Evolutionary conservation across 176 grass and related monocot genomes (phyloP), one percentile per base, ranked within the genome.

Genomic region (Oryza officinalis): DNA sequence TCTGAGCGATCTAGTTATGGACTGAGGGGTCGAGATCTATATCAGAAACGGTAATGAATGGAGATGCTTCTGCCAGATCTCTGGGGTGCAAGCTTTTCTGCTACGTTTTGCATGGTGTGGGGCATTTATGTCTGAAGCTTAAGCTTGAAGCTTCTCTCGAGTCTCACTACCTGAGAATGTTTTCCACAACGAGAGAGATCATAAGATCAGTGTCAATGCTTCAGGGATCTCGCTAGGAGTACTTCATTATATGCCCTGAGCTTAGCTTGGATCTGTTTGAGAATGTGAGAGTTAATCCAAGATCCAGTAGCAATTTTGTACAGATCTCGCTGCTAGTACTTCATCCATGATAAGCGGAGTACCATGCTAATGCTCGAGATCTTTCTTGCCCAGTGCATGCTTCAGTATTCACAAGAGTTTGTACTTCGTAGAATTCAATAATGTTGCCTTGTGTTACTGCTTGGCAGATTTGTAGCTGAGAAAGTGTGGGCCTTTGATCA

Each of bases 41-140:
- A 4, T 75, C 85, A 84, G 54, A 10, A 85, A 66, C 50, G 20
- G 20, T 77, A 66, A 20, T 59, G 10, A 70, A 43, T 76, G 65
- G 76, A 71, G 89, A 59, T 80, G 54, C 59, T 84, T 59, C 40
- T 45, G 52, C 47, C 63, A 80, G 85, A 91, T 87, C 75, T 75
- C 75, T 5, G 38, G 26, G 38, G n/a, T 69, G 80, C 61, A 68
- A 90, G 61, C 79, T 57, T 82, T 8, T 12, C 15, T 57, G 25
- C 74, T 75, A 50, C 63, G 38, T 78, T 74, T 83, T 4, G 40
- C 89, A 54, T 80, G 75, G 6, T 27, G 63, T 79, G 49, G 37
- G 12, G 27, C 65, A 75, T 70, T 71, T 12, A 23, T 80, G 30
- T 80, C 2, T 35, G 50, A 10, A 84, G 71, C 85, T 75, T 68